Evolutionary conservation across 129 eudicot species (phyloP), one percentile per base, ranked within the genome.

Genomic region (Artemisia argyi): DNA sequence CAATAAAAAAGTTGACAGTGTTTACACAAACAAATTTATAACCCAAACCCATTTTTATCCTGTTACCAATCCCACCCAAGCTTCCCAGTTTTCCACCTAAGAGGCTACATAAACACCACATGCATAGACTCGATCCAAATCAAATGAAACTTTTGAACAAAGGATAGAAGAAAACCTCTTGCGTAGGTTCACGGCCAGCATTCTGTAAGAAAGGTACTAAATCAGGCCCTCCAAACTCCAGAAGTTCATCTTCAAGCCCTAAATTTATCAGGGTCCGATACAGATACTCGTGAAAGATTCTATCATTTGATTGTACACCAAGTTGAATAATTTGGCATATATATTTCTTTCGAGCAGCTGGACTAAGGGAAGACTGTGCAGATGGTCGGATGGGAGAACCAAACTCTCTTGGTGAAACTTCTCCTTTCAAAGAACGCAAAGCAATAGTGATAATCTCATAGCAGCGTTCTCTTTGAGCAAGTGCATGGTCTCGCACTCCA

Each of bases 211-310:
- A 90, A 7, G 84, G 96, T 68, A 95, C 97, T 83, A 95, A 74
- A 76, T 95, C 99, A 32, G 97, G 83, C 48, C 99, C 99, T 20
- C 96, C 99, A 74, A 78, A 95, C 73, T 95, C 99, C 82, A 95
- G 73, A 20, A 95, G 82, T 71, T 95, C 99, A 76, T 95, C 91
- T 65, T 95, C 99, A 30, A 95, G 91, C 55, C 97, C 97, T 69
- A 95, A 56, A 52, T 84, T 89, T 65, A 95, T 88, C 76, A 95
- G 77, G 4, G 84, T 82, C 9, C 89, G 86, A 75, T 95, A 95
- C 71, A 95, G 74, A 76, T 90, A 88, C 75, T 90, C 91, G 12
- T 95, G 97, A 75, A 95, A 95, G 72, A 95, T 65, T 81, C 88
- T 83, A 79, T 95, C 99, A 62, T 96, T 84, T 39, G 99, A 95